A percentile compares a stretch with the other conserved stretches of the same genome.
Conservation (phyloP, 768 basidiomycete species). For the Gloeostereum incarnatum region DNA sequence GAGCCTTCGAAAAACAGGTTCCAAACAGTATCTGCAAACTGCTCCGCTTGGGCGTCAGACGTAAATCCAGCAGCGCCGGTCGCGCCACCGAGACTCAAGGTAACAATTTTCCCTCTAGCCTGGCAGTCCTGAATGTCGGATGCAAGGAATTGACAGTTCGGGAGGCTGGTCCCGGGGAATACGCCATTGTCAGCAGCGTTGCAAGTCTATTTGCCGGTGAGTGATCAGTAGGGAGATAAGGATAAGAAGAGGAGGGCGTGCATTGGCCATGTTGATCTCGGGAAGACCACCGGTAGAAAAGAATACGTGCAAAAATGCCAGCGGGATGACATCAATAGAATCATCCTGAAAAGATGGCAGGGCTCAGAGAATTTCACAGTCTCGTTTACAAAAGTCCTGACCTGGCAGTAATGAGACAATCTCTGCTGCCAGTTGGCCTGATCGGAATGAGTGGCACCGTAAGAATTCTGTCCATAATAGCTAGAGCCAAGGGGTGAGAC, state of each 20-base stretch:
- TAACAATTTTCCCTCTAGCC: slow-evolving; percentile 39
- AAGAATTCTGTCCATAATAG: slow-evolving; percentile 54
- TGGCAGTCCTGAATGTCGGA: slow-evolving; percentile 52
- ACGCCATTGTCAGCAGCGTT: slow-evolving; percentile 28
- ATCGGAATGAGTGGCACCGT: slow-evolving; percentile 37
- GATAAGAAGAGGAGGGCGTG: slow-evolving; percentile 14
- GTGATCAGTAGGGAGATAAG: neutral
- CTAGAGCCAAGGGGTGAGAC: slow-evolving; percentile 11
- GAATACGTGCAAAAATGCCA: slow-evolving; percentile 55
- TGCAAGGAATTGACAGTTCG: slow-evolving; percentile 48
- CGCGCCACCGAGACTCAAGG: slow-evolving; percentile 42
- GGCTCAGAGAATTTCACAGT: neutral
- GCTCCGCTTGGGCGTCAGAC: slow-evolving; percentile 37
- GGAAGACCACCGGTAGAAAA: slow-evolving; percentile 50
- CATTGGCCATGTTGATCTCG: slow-evolving; percentile 53
- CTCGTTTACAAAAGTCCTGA: slow-evolving; percentile 14
- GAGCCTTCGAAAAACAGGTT: slow-evolving; percentile 59
- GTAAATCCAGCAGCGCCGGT: slow-evolving; percentile 42
- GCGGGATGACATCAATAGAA: slow-evolving; percentile 46
- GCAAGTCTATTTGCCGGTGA: slow-evolving; percentile 33
- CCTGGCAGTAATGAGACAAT: slow-evolving; percentile 43
- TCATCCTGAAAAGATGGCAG: slow-evolving; percentile 30
- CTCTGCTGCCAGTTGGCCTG: slow-evolving; percentile 40
- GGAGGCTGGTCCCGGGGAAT: slow-evolving; percentile 47
- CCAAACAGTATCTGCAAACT: slow-evolving; percentile 56